These are phyloP conservation scores for Karstenula rhodostoma DNA, from an alignment of 2,329 filamentous ascomycete genomes.

Conservation along the genomic window DNA sequence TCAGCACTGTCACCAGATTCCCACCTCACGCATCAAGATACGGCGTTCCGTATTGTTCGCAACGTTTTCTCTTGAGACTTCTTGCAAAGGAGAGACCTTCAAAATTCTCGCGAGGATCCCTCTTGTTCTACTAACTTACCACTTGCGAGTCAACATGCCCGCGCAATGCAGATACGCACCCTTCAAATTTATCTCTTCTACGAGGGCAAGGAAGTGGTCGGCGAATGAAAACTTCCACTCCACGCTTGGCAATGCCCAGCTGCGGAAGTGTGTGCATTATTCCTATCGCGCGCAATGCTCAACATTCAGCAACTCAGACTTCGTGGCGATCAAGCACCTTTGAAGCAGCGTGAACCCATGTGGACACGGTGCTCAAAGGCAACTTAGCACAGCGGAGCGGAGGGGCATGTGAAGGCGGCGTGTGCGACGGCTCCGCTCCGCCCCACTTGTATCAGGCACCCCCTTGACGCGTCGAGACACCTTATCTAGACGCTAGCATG, in stretches of 20 bases:
- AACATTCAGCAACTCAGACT: neutral
- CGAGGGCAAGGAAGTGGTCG: neutral
- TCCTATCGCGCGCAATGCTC: neutral
- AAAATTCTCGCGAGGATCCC: too few relatives aligned
- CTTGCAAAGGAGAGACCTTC: too few relatives aligned
- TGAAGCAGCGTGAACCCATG: conserved; percentile 1
- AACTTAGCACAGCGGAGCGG: conserved; percentile 12
- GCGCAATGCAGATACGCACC: neutral
- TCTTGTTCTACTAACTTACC: too few relatives aligned
- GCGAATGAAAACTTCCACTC: neutral
- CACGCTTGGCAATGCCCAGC: neutral
- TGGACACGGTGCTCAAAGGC: conserved; percentile 6
- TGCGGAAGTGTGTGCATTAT: neutral
- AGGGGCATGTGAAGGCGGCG: neutral
- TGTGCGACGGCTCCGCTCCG: conserved; percentile 1
- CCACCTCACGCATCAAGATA: neutral
- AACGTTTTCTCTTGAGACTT: neutral
- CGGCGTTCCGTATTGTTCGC: neutral
- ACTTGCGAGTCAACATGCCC: neutral
- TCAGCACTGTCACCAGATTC: neutral
- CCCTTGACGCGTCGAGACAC: neutral
- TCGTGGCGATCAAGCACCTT: conserved; percentile 5
- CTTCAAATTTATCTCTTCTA: neutral
- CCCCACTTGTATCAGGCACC: conserved; percentile 6
- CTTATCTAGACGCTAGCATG: conserved; percentile 1